Conservation (phyloP, 352 stramenopile species). For the Pythium monospermum region DNA sequence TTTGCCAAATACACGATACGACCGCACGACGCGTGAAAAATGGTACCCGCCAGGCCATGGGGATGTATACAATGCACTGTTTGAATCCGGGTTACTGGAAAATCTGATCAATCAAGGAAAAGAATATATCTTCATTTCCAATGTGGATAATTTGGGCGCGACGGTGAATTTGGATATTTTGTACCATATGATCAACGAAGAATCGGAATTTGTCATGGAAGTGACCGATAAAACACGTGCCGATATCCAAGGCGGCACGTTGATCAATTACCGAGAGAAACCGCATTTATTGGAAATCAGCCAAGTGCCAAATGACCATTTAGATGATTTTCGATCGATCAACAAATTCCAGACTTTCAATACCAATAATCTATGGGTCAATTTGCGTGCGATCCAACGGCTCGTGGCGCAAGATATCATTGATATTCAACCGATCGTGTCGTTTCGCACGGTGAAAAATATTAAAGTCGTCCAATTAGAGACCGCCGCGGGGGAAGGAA, state of each 20-base stretch:
- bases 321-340: constrained; percentile 92
- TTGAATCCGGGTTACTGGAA: constrained; percentile 95
- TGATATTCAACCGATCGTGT: constrained; percentile 94
- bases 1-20: constrained; percentile 83
- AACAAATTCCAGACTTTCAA: constrained; percentile 99
- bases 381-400: constrained; percentile 95
- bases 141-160: constrained; percentile 99
- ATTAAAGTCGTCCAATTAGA: constrained; percentile 93
- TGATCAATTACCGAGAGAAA: constrained; percentile 89
- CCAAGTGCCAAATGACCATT: constrained; percentile 94
- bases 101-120: constrained; percentile 94
- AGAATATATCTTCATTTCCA: constrained; percentile 99
- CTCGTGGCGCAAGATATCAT: constrained; percentile 96
- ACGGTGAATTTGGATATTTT: constrained; percentile 97
- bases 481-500: constrained; percentile 96
- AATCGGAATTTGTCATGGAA: constrained; percentile 99
- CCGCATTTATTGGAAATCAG: constrained; percentile 97
- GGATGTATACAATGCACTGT: constrained; percentile 98
- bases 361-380: constrained; percentile 99
- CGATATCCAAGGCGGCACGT: constrained; percentile 87
- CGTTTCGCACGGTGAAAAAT: constrained; percentile 95
- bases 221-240: constrained; percentile 93
- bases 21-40: constrained; percentile 69
- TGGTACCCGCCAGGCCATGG: constrained; percentile 98
- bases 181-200: constrained; percentile 97